Conservation (phyloP, 768 basidiomycete genomes). For the Tylopilus rubrobrunneus region DNA sequence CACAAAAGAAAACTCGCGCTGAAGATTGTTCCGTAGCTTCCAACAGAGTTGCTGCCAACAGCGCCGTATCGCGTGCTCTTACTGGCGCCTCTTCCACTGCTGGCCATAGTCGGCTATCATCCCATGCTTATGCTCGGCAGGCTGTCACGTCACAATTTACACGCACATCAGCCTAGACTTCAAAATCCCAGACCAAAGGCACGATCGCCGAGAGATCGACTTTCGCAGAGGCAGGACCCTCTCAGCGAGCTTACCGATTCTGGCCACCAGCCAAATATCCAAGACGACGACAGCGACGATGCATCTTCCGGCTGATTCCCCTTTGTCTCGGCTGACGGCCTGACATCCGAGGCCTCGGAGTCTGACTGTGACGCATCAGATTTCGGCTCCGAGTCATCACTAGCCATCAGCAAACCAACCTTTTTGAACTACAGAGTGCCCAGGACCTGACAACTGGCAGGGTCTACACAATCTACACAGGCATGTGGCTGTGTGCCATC, state of each 20-base stretch:
- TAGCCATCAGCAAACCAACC: too few species aligned
- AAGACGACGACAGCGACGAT: constrained; percentile 28
- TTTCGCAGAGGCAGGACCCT: constrained; percentile 13
- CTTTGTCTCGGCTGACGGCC: constrained; percentile 61
- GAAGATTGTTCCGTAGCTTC: constrained; percentile 31
- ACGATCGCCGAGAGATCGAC: constrained; percentile 27
- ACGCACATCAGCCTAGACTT: constrained; percentile 21
- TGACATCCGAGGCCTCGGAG: constrained; percentile 44
- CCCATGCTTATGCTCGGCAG: constrained; percentile 18
- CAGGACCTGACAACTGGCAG: too few species aligned
- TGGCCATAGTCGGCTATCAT: constrained; percentile 29
- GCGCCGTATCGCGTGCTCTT: constrained; percentile 11
- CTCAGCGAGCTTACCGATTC: constrained; percentile 19
- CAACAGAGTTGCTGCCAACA: constrained; percentile 35
- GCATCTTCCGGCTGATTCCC: constrained; percentile 45
- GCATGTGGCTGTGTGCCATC: too few species aligned
- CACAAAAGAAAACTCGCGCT: constrained; percentile 27
- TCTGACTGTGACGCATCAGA: constrained; percentile 33
- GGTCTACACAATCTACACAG: too few species aligned
- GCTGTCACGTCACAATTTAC: constrained; percentile 21
- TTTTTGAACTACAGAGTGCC: too few species aligned
- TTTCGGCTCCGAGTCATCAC: constrained; percentile 52
- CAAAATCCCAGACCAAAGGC: constrained; percentile 39
- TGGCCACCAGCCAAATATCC: constrained; percentile 34
- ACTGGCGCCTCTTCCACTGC: constrained; percentile 22